A percentile compares a stretch with the other conserved stretches of the same genome.
Evolutionary conservation across 2,329 filamentous ascomycete genomes (phyloP).

Genomic region (Penicillium sp.): DNA sequence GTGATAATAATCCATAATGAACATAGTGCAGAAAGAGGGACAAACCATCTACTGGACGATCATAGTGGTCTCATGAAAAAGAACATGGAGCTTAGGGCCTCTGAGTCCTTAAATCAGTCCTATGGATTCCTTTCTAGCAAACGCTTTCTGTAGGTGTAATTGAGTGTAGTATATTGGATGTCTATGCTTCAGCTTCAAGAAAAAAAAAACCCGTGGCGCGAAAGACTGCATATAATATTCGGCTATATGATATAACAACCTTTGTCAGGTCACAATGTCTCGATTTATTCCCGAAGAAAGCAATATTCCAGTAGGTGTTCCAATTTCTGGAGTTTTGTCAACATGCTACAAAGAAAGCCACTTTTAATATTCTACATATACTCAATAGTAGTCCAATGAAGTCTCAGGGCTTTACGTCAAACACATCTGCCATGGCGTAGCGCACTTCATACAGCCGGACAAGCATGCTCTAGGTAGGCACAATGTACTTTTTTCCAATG

Average conservation of each 20-base stretch:
- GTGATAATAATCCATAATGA: neutral
- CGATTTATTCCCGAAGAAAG: neutral
- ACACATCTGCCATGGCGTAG: conserved; percentile 15
- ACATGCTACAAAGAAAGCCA: neutral
- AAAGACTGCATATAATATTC: neutral
- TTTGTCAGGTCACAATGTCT: neutral
- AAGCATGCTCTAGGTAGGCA: conserved; percentile 17
- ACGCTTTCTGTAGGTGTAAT: neutral
- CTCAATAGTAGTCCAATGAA: neutral
- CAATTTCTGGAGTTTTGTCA: too few species aligned
- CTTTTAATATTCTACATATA: neutral
- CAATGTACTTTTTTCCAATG: conserved; percentile 14
- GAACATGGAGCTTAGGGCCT: neutral
- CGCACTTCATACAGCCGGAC: conserved; percentile 16
- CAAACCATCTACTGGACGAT: neutral
- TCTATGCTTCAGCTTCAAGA: neutral
- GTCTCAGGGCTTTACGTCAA: conserved; percentile 4
- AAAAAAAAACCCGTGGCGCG: neutral
- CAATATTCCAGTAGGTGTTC: neutral
- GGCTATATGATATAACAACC: neutral
- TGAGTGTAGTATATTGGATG: neutral
- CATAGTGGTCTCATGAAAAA: neutral
- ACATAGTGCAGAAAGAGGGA: neutral
- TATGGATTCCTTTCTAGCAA: neutral
- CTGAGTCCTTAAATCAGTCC: neutral